A percentile compares a stretch with the other conserved stretches of the same genome.
These are phyloP conservation scores for Pseudisothecium myosuroides DNA, from an alignment of 225 moss, liverwort and hornwort species.

Conservation along the genomic window DNA sequence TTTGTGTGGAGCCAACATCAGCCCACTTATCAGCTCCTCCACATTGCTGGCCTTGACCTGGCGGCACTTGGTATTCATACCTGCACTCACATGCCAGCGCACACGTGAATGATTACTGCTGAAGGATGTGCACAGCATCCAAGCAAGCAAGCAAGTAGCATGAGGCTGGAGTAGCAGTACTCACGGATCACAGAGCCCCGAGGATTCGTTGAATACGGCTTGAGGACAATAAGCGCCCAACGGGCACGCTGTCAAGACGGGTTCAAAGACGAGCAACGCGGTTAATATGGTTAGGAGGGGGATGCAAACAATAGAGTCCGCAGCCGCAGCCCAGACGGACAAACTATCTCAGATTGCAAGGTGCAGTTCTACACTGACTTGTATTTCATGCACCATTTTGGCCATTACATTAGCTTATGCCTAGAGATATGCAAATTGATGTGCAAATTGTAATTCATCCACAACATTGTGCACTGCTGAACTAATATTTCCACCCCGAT, in stretches of 20 bases:
- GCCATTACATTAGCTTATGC: no score
- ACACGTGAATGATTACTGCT: not conserved
- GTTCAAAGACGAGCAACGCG: not conserved
- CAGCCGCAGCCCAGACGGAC: not conserved
- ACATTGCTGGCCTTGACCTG: slow-evolving; percentile 13
- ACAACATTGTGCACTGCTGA: not conserved
- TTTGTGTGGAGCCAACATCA: slow-evolving; percentile 3
- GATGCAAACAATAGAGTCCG: not conserved
- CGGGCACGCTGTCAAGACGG: slow-evolving; percentile 56
- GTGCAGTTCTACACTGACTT: not conserved
- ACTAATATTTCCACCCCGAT: not conserved
- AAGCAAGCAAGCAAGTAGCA: not conserved
- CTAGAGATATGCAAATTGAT: not conserved
- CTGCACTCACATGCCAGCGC: slow-evolving; percentile 3
- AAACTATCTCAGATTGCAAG: not conserved
- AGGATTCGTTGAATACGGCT: slow-evolving; percentile 6
- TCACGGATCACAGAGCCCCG: slow-evolving; percentile 65
- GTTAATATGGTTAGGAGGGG: not conserved
- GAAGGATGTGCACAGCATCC: not conserved
- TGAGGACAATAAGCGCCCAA: slow-evolving; percentile 71
- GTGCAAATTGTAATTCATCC: not conserved
- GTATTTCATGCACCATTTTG: not conserved
- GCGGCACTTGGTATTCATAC: slow-evolving; percentile 51
- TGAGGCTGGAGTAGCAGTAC: not conserved
- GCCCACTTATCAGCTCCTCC: slow-evolving; percentile 93